Percentiles rank a stretch among this genome's conserved stretches.
These are phyloP conservation scores for Hypoxylon sp. DNA, from an alignment of 2,329 filamentous ascomycete genomes.

Conservation along the genomic window DNA sequence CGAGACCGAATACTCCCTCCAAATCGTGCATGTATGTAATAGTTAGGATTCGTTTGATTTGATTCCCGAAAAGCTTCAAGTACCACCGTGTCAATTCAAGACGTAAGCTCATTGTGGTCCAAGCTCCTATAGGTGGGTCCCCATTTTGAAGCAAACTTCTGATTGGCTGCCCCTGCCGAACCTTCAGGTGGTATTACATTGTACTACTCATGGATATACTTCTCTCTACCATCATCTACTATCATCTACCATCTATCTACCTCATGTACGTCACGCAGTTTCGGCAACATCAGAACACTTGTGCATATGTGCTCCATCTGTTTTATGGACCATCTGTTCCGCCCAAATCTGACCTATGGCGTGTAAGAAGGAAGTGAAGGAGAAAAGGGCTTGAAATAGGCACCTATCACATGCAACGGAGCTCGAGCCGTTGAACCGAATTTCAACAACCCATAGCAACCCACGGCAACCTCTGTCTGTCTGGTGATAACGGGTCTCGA, in stretches of 20 bases:
- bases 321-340: constrained; percentile 10
- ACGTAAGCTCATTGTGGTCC: constrained; percentile 29
- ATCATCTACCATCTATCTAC: not conserved
- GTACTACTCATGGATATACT: constrained; percentile 4
- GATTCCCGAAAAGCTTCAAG: constrained; percentile 28
- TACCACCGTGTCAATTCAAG: constrained; percentile 41
- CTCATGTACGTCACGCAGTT: constrained; percentile 21
- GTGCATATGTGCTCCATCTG: constrained; percentile 9
- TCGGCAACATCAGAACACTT: constrained; percentile 9
- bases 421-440: constrained; percentile 24
- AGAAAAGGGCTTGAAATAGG: constrained; percentile 2
- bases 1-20: not conserved
- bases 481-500: constrained; percentile 4
- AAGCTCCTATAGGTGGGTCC: constrained; percentile 15
- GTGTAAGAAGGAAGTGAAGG: not conserved
- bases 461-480: not conserved
- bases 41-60: constrained; percentile 18
- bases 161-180: constrained; percentile 29
- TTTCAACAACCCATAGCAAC: constrained; percentile 1
- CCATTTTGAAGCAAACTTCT: not conserved
- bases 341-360: constrained; percentile 15
- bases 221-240: not conserved
- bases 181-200: constrained; percentile 1
- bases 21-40: constrained; percentile 20
- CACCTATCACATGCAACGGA: constrained; percentile 29